phyloP scores from a whole-genome alignment of 306 rosid genomes.

The Benincasa hispida region DNA sequence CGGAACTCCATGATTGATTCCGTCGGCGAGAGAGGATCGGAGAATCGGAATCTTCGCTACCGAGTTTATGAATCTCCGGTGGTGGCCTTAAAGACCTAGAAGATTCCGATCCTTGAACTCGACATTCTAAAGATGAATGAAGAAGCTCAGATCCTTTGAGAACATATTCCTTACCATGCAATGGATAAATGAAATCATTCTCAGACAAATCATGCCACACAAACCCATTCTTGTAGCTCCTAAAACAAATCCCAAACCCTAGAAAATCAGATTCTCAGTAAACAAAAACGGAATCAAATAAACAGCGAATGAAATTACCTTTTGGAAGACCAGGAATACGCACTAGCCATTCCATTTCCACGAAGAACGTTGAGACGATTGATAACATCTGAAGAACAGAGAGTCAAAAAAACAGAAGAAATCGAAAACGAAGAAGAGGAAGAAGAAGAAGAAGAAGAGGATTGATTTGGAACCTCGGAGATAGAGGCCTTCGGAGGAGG shows the following conservation, averaged over 20 bases:
- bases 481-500: constrained; percentile 77
- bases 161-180: constrained; percentile 81
- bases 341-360: constrained; percentile 63
- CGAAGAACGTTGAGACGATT: constrained; percentile 68
- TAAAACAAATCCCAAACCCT: constrained; percentile 5
- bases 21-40: constrained; percentile 42
- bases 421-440: not conserved
- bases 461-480: constrained; percentile 43
- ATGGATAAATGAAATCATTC: constrained; percentile 79
- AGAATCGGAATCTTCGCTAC: constrained; percentile 35
- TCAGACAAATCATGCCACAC: constrained; percentile 94
- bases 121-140: constrained; percentile 18
- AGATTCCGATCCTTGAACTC: constrained; percentile 28
- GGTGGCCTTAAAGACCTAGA: constrained; percentile 42
- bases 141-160: constrained; percentile 85
- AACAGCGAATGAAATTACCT: constrained; percentile 25
- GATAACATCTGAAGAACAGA: constrained; percentile 41
- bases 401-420: not conserved
- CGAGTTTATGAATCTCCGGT: constrained; percentile 28
- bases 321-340: constrained; percentile 93
- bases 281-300: not conserved
- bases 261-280: not conserved
- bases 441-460: not conserved
- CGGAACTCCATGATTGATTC: constrained; percentile 87
- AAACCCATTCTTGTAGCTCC: constrained; percentile 82